Percentiles rank a stretch among this genome's conserved stretches.
These are phyloP conservation scores for Crucihimalaya himalaica DNA, from an alignment of 345 rosid genomes.

Conservation along the genomic window DNA sequence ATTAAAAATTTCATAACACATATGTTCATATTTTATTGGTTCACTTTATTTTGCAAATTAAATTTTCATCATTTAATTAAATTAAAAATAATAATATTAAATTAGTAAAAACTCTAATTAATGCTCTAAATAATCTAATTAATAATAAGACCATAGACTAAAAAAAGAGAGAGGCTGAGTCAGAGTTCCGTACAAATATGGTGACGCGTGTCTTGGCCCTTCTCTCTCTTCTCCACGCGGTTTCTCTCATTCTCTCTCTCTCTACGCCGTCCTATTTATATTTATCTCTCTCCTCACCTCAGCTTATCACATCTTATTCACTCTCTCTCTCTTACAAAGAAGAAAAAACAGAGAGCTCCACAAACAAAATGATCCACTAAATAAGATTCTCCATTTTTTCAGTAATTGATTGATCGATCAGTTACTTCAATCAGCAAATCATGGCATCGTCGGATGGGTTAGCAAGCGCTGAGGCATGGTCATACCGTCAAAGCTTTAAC, in stretches of 20 bases:
- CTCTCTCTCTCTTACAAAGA: not conserved
- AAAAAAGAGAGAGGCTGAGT: constrained; percentile 34
- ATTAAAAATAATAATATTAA: too few species aligned
- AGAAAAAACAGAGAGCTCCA: not conserved
- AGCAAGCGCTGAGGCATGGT: constrained; percentile 40
- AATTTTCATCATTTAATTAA: too few species aligned
- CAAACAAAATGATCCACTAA: not conserved
- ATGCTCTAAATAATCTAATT: too few species aligned
- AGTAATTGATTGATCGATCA: too few species aligned
- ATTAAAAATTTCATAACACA: too few species aligned
- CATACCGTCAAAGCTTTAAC: constrained; percentile 28
- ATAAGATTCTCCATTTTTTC: too few species aligned
- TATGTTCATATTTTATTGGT: too few species aligned
- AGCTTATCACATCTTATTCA: not conserved
- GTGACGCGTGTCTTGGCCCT: constrained; percentile 40
- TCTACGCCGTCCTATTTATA: constrained; percentile 38
- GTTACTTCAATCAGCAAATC: too few species aligned
- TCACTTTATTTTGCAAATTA: too few species aligned
- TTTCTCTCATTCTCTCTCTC: constrained; percentile 23
- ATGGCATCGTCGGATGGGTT: constrained; percentile 39
- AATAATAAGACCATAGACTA: constrained; percentile 10
- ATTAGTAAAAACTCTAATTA: too few species aligned
- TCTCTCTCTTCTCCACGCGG: constrained; percentile 41
- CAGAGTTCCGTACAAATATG: constrained; percentile 41
- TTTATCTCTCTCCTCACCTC: not conserved